phyloP scores from a whole-genome alignment of 2,329 filamentous ascomycete species.

The Aspergillus aculeatus region DNA sequence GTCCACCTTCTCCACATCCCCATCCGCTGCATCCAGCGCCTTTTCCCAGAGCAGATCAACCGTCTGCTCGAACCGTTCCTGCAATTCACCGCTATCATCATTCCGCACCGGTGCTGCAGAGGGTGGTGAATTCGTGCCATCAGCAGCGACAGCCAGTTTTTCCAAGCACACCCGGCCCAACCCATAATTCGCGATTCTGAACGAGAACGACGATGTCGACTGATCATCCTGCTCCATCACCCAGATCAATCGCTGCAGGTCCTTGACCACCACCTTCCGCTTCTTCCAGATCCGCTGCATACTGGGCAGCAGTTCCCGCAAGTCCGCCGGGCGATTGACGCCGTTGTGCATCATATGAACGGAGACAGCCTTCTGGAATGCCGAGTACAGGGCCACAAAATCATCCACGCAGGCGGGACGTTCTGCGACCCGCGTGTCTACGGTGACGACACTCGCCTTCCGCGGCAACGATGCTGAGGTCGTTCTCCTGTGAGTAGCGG shows the following conservation, averaged over 20 bases:
- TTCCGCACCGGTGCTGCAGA: conserved; percentile 8
- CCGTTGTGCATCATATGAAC: conserved; percentile 71
- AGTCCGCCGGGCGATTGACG: conserved; percentile 60
- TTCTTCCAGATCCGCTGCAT: conserved; percentile 72
- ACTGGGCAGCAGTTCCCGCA: conserved; percentile 60
- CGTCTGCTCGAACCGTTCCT: conserved; percentile 50
- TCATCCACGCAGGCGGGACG: conserved; percentile 43
- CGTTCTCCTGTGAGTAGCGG: neutral
- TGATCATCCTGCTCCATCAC: conserved; percentile 49
- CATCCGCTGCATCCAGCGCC: conserved; percentile 34
- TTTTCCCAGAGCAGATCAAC: conserved; percentile 48
- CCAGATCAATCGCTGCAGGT: conserved; percentile 66
- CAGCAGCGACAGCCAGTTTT: conserved; percentile 13
- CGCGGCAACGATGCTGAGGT: neutral
- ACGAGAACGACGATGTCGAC: conserved; percentile 22
- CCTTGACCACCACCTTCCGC: conserved; percentile 62
- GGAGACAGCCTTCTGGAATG: conserved; percentile 67
- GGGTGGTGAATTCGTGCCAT: neutral
- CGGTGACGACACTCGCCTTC: neutral
- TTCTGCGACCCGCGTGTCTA: neutral
- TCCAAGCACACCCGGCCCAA: conserved; percentile 42
- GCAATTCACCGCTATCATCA: conserved; percentile 41
- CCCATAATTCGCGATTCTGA: conserved; percentile 43
- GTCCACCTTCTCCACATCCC: conserved; percentile 34
- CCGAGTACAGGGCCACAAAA: conserved; percentile 62